Evolutionary conservation across 352 stramenopile species (phyloP), one percentile per base, ranked within the genome.

Genomic region (Globisporangium carolinianum): DNA sequence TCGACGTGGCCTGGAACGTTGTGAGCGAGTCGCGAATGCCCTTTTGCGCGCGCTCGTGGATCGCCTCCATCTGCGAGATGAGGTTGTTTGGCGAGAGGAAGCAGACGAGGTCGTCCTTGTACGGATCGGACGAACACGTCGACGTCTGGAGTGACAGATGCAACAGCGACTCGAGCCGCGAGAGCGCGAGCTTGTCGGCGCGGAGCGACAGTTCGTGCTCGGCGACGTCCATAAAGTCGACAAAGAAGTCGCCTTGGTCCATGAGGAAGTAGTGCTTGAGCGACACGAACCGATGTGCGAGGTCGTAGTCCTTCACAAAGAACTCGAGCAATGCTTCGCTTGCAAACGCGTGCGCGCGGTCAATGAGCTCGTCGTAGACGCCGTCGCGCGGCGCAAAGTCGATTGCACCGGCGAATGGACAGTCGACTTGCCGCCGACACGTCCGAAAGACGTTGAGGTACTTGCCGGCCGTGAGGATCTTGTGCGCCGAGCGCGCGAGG

Each of bases 221-320:
- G 0, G 97, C 97, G 5, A 91, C 75, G 63, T 99, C 95, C 67
- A 99, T 91, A 69, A 99, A 99, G 61, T 99, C 89, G 12, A 98
- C 89, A 57, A 99, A 98, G 60, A 99, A 98, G 62, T 99, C 97
- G 36, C 97, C 97, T 68, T 99, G 96, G 62, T 99, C 95, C 69
- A 99, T 92, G 6, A 99, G 72, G 54, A 99, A 99, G 71, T 98
- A 99, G 58, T 97, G 95, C 65, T 98, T 98, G 59, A 99, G 74
- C 14, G 94, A 95, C 18, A 71, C 62, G 10, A 97, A 55, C 4
- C 87, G 80, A 46, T 83, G 81, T 49, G 81, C 68, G 6, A 97
- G 58, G 56, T 96, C 81, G 45, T 94, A 81, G 43, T 96, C 86
- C 4, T 83, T 66, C n/a, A 95, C 63, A 46, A 96, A 85, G 15